Percentiles rank a stretch among this genome's conserved stretches.
Evolutionary conservation across 306 rosid genomes (phyloP).

Genomic region (Prunus persica): DNA sequence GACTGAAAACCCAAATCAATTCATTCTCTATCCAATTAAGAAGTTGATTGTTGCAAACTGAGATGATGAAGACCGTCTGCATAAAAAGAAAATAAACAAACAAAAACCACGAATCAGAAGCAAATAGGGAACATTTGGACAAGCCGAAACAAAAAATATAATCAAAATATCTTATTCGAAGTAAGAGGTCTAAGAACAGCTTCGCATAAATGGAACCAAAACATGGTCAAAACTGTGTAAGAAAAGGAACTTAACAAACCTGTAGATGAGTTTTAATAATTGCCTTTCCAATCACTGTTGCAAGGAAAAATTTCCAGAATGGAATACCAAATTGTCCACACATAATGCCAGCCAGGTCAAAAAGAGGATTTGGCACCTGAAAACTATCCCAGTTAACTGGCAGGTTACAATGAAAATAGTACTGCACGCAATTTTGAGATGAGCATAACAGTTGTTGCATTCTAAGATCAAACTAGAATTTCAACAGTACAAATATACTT

Average conservation of each 20-base stretch:
- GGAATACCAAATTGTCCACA: conserved; percentile 97
- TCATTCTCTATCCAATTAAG: conserved; percentile 93
- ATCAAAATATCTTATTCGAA: not conserved
- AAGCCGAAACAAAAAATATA: not conserved
- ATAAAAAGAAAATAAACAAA: not conserved
- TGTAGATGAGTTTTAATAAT: conserved; percentile 92
- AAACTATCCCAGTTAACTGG: conserved; percentile 25
- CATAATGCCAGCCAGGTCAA: conserved; percentile 99
- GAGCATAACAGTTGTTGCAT: not conserved
- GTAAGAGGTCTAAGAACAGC: not conserved
- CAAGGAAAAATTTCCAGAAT: conserved; percentile 82
- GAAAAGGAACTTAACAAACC: conserved; percentile 45
- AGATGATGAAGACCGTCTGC: conserved; percentile 83
- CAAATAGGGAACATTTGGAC: not conserved
- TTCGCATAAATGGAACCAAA: not conserved
- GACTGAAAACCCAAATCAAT: conserved; percentile 81
- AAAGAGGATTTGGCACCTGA: conserved; percentile 97
- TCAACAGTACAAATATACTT: not conserved
- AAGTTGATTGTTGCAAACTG: conserved; percentile 97
- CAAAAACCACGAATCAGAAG: conserved; percentile 7
- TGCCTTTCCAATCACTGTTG: conserved; percentile 94
- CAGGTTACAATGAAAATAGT: conserved; percentile 12
- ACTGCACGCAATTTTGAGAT: not conserved
- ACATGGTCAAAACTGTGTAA: not conserved
- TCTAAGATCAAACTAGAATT: not conserved